These are phyloP conservation scores for Coniferiporia sulphurascens DNA, from an alignment of 1,284 basidiomycete species.

Conservation along the genomic window DNA sequence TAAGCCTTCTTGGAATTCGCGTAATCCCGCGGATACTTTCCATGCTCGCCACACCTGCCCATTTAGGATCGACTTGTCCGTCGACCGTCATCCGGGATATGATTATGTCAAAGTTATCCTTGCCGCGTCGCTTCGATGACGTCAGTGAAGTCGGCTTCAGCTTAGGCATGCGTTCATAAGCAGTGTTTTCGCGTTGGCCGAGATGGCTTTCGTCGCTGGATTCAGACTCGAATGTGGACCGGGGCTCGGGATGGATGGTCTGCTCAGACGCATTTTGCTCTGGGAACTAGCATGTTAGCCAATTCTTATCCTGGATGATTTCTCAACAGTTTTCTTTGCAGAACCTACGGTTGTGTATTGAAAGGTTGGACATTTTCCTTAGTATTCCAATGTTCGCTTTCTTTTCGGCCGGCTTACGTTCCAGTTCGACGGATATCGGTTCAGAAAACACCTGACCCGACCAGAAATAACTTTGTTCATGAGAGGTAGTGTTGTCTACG, in stretches of 20 bases:
- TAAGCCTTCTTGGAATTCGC: neutral
- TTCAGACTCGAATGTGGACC: neutral
- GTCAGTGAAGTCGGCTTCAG: neutral
- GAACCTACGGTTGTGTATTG: neutral
- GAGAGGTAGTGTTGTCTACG: neutral
- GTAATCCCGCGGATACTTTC: conserved; percentile 3
- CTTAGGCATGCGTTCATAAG: conserved; percentile 9
- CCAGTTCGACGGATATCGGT: neutral
- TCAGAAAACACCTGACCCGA: neutral
- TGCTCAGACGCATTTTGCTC: conserved; percentile 1
- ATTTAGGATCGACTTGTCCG: neutral
- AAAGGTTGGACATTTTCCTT: neutral
- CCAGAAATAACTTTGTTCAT: neutral
- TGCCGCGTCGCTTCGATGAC: neutral
- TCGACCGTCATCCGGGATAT: conserved; percentile 2
- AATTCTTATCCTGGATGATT: too few species aligned
- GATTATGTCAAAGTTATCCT: conserved; percentile 5
- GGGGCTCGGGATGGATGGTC: neutral
- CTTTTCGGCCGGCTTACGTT: neutral
- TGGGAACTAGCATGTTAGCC: neutral
- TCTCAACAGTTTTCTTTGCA: too few species aligned
- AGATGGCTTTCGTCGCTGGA: conserved; percentile 1
- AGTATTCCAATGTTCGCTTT: neutral
- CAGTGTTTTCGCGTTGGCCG: neutral
- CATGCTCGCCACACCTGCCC: conserved; percentile 6